These are phyloP conservation scores for Tubosaeta sp. DNA, from an alignment of 768 basidiomycete species.

Conservation along the genomic window DNA sequence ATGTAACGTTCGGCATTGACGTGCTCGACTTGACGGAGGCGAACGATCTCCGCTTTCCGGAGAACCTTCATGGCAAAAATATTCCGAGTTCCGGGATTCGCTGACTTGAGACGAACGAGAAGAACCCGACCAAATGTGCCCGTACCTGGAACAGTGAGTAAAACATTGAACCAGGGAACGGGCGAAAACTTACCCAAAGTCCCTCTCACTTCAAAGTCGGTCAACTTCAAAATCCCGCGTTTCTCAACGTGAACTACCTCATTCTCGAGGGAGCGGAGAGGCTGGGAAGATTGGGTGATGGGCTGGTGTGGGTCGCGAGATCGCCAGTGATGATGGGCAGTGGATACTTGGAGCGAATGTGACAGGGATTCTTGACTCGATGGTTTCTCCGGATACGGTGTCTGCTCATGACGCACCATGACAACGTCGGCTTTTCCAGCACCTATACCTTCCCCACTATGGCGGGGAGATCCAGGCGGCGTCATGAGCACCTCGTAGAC, in stretches of 20 bases:
- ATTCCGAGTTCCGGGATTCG: constrained; percentile 37
- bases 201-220: constrained; percentile 79
- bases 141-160: constrained; percentile 56
- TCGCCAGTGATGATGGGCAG: no score
- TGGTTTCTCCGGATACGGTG: constrained; percentile 6
- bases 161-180: neutral
- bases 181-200: constrained; percentile 53
- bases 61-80: constrained; percentile 89
- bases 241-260: constrained; percentile 61
- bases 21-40: constrained; percentile 93
- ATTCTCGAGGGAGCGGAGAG: constrained; percentile 61
- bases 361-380: constrained; percentile 7
- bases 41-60: constrained; percentile 79
- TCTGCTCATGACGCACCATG: constrained; percentile 13
- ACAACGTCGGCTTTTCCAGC: constrained; percentile 8
- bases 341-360: constrained; percentile 1
- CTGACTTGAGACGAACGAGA: constrained; percentile 71
- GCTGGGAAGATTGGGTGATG: constrained; percentile 30
- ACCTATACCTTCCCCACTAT: constrained; percentile 37
- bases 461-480: constrained; percentile 62
- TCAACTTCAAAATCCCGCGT: constrained; percentile 54
- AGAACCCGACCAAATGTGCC: constrained; percentile 95
- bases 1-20: constrained; percentile 96
- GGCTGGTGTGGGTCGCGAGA: no score
- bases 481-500: constrained; percentile 61